These are phyloP conservation scores for Pythium phragmiticola DNA, from an alignment of 352 stramenopile genomes.

Conservation along the genomic window DNA sequence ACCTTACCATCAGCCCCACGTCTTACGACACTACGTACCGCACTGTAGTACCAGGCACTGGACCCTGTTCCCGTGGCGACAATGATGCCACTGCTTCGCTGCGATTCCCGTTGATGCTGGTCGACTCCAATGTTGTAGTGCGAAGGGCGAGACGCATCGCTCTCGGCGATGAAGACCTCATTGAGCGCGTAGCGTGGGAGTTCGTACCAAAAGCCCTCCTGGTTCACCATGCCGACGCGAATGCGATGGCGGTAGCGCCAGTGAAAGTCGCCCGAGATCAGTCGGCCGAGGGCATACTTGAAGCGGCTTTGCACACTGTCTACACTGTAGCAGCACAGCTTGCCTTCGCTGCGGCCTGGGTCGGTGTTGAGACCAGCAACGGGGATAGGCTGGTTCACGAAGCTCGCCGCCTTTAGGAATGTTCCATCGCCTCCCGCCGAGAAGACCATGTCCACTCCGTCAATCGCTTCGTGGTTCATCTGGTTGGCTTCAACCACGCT, in stretches of 20 bases:
- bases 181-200: constrained; percentile 84
- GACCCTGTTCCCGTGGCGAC: constrained; percentile 87
- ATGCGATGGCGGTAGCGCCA: constrained; percentile 83
- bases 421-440: constrained; percentile 84
- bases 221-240: constrained; percentile 87
- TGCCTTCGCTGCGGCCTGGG: constrained; percentile 79
- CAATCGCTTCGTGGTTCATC: constrained; percentile 74
- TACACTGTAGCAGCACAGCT: constrained; percentile 85
- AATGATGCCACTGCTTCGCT: constrained; percentile 87
- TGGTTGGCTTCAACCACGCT: constrained; percentile 77
- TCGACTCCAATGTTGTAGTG: constrained; percentile 90
- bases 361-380: constrained; percentile 87
- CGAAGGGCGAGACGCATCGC: constrained; percentile 78
- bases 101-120: constrained; percentile 84
- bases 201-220: constrained; percentile 87
- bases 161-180: constrained; percentile 89
- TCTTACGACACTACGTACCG: constrained; percentile 44
- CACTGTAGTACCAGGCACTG: constrained; percentile 85
- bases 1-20: background rate
- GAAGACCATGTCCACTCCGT: constrained; percentile 85
- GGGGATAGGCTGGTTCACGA: constrained; percentile 83
- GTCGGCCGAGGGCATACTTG: constrained; percentile 56
- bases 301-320: constrained; percentile 80
- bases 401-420: constrained; percentile 86
- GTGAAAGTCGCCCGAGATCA: constrained; percentile 73